Base-by-base conservation (phyloP, 1,139 yeast species). In the Sugiyamaella grinbergsii region DNA sequence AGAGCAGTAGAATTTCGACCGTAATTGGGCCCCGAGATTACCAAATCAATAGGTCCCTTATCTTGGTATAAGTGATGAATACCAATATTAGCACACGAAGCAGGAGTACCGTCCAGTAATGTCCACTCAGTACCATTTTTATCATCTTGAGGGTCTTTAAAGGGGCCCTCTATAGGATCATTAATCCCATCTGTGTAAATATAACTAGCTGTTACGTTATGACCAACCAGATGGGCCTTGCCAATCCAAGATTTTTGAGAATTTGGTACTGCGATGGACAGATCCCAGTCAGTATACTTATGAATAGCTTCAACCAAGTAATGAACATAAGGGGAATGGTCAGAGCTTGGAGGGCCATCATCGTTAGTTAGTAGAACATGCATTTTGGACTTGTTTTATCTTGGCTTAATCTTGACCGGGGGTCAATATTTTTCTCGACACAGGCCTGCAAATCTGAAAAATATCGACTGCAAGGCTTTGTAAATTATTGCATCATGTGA, bases 171-270 rank as follows among this genome's bases (percentile, higher is more conserved):
- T 62, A 68, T 83, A 2, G 74, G 68, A 58, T 83, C 82, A 36
- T 79, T 68, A 23, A 56, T 50, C 6, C 50, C 44, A 29, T 54
- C 45, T 2, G 68, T 62, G 50, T 66, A 66, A 15, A 86, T 74
- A 63, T 83, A 91, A 8, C 80, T 74, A 2, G 93, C 82, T 1
- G 82, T 73, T 47, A 91, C 75, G 36, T 83, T 80, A 61, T 82
- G 79, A 18, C 95, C 97, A 2, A 96, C 95, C 65, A 91, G 82
- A 71, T 91, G 97, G 10, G 98, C 98, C 68, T 93, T 93, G 34
- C 96, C 96, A 53, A 90, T 91, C 98, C 98, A 93, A 8, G 97
- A 90, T 60, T 95, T 62, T 58, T 72, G 76, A 24, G 64, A 61
- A 44, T 63, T 60, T 11, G 98, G 98, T 4, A 93, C 84, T 26